Evolutionary conservation across 2,329 filamentous ascomycete genomes (phyloP).

Genomic region (Amauroascus verrucosus): DNA sequence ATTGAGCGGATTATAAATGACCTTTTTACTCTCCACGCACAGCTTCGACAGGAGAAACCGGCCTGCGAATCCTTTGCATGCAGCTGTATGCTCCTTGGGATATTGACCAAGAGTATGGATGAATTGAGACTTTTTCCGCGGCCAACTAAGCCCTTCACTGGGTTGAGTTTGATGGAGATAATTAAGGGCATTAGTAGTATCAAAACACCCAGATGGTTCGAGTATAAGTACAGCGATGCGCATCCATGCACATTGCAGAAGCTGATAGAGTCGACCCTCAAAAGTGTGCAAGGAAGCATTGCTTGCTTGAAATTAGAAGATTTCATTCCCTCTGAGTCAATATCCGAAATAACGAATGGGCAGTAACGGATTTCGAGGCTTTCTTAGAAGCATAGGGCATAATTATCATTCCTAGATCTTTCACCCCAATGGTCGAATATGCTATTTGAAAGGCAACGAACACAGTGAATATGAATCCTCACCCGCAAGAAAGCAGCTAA

Average conservation of each 20-base stretch:
- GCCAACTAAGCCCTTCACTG: not conserved
- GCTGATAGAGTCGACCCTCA: not conserved
- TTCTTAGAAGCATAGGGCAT: no score
- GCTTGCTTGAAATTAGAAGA: not conserved
- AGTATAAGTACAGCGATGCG: not conserved
- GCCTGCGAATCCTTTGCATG: not conserved
- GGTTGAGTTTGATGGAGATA: not conserved
- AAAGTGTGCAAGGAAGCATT: not conserved
- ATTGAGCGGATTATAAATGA: not conserved
- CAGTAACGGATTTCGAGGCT: not conserved
- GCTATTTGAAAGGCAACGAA: no score
- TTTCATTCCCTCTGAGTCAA: not conserved
- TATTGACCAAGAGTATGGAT: not conserved
- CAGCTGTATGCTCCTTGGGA: not conserved
- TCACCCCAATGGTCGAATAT: no score
- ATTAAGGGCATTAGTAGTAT: not conserved
- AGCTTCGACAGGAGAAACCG: not conserved
- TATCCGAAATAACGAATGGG: not conserved
- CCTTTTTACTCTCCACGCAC: not conserved
- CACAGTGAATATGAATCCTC: no score
- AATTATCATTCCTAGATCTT: no score
- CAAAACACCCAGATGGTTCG: not conserved
- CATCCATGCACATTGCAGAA: not conserved
- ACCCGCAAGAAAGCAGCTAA: no score
- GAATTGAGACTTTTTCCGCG: not conserved